Conservation (phyloP, 2,329 filamentous ascomycete genomes). For the Paecilomyces sp. region DNA sequence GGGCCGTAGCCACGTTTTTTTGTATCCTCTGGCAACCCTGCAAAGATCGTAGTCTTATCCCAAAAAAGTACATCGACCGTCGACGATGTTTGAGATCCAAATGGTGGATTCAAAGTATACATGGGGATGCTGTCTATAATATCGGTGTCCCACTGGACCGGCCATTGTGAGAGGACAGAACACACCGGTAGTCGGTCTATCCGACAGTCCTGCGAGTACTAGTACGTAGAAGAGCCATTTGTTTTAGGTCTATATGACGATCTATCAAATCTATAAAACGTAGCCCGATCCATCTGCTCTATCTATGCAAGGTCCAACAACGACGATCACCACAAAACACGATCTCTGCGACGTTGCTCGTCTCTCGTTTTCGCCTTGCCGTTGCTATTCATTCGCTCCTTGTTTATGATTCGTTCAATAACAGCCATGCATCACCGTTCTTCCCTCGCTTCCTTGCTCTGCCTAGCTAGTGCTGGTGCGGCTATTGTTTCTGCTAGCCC, state of each 20-base stretch:
- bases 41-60: neutral
- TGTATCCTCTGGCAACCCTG: neutral
- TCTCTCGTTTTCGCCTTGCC: neutral
- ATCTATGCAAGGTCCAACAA: neutral
- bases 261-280: neutral
- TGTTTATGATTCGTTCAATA: neutral
- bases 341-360: neutral
- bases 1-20: neutral
- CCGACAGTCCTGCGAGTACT: too few relatives aligned
- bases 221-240: neutral
- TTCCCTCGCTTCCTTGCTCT: neutral
- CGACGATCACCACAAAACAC: neutral
- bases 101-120: neutral
- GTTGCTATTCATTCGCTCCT: neutral
- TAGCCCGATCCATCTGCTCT: neutral
- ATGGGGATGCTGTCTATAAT: neutral
- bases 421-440: neutral
- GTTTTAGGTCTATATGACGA: neutral
- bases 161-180: neutral
- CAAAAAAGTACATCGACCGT: neutral
- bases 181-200: neutral
- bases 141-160: neutral
- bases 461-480: slow-evolving; percentile 3
- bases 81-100: neutral
- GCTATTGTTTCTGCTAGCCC: slow-evolving; percentile 16